Evolutionary conservation across 148 eudicot genomes (phyloP), one percentile per base, ranked within the genome.

Genomic region (Dysphania ambrosioides): DNA sequence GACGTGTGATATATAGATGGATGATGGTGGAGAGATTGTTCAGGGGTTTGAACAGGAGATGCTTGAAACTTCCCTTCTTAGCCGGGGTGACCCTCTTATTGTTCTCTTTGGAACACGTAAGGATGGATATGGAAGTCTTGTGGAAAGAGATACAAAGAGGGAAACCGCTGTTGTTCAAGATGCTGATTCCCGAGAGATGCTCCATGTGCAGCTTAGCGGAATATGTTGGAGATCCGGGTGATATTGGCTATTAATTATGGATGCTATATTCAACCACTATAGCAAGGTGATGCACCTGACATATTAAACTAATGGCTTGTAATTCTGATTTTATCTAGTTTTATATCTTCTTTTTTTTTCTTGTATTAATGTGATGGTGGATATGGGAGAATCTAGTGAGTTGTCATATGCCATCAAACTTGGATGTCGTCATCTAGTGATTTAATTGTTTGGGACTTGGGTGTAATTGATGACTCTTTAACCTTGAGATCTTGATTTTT

Each of bases 11-110:
- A 78, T 95, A 72, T 77, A 85, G 5, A 89, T 95, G 85, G 99
- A 95, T 75, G 92, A 90, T n/a, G 84, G 85, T 49, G 76, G 83
- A 72, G 97, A 92, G 87, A 68, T 95, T 32, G 81, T 95, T 24
- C 97, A 90, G 77, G 97, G 89, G 19, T 94, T 95, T 68, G 88
- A 85, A 15, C 97, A 95, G 76, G 91, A 86, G 42, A 68, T 83
- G 23, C 80, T 95, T 5, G 97, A 95, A 82, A 92, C 97, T 67
- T 97, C 89, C 1, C 78, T 92, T 31, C 99, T 97, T 2, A 85
- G 80, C 56, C 84, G 90, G 64, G 99, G 97, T 3, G 99, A 97
- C 2, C 84, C 87, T 47, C 94, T 92, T 42, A 75, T 95, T 51
- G 85, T 92, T 72, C 81, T 95, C 55, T 76, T 71, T 72, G 99